A percentile compares a stretch with the other conserved stretches of the same genome.
Conservation (phyloP, 306 rosid species). For the Casuarina glauca region DNA sequence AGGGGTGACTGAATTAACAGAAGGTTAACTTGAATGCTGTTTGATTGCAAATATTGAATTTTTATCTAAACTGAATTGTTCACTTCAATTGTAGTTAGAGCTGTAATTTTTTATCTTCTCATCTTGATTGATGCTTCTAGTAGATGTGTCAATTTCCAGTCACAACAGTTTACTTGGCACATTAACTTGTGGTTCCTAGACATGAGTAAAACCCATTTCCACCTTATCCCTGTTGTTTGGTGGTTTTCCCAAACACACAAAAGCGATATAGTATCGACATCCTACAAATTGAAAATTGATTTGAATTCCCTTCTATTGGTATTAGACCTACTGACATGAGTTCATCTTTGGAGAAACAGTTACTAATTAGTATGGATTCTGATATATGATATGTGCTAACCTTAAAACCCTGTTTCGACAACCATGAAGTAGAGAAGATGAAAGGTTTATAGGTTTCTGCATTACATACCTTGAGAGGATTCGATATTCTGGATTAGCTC, state of each 20-base stretch:
- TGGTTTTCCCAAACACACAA: background rate
- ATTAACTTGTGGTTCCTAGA: background rate
- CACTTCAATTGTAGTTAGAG: background rate
- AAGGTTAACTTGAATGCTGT: background rate
- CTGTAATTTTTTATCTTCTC: background rate
- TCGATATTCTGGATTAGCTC: conserved; percentile 9
- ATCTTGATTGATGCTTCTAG: background rate
- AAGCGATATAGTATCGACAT: background rate
- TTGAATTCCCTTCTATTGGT: background rate
- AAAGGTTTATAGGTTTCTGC: background rate
- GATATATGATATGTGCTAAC: background rate
- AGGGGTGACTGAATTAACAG: background rate
- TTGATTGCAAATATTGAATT: background rate
- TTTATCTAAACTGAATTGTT: background rate
- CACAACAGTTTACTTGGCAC: background rate
- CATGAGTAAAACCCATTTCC: background rate
- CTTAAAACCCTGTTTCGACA: background rate
- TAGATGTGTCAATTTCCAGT: background rate
- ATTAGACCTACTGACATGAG: background rate
- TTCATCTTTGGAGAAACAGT: background rate
- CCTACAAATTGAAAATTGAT: background rate
- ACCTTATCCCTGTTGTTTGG: background rate
- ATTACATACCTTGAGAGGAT: conserved; percentile 7
- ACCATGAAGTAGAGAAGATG: background rate
- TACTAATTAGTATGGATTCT: background rate